These are phyloP conservation scores for Croton laevigatus DNA, from an alignment of 441 rosid genomes.

Conservation along the genomic window DNA sequence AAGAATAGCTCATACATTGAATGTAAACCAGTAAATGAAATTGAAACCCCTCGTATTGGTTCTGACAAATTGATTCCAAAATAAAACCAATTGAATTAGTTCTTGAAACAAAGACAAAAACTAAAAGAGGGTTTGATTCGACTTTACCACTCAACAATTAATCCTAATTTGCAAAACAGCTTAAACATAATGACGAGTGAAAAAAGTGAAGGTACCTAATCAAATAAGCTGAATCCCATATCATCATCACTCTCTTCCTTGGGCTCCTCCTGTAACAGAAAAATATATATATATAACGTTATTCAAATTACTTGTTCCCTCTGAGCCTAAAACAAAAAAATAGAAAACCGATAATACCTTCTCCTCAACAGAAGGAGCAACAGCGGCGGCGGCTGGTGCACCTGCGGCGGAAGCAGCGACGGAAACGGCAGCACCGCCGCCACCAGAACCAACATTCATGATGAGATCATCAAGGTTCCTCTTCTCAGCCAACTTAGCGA, in stretches of 20 bases:
- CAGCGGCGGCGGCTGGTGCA: constrained; percentile 38
- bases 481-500: constrained; percentile 69
- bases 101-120: too few species aligned
- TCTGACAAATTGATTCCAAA: neutral
- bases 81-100: neutral
- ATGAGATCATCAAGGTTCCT: constrained; percentile 49
- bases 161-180: neutral
- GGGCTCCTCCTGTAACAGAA: neutral
- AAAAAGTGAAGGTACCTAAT: neutral
- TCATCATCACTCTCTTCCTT: neutral
- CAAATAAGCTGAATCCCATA: neutral
- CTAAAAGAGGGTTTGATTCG: neutral
- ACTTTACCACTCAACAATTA: neutral
- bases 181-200: neutral
- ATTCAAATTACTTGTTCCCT: neutral
- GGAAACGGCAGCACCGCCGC: constrained; percentile 45
- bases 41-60: neutral
- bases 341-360: constrained; percentile 34
- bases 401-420: constrained; percentile 42
- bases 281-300: neutral
- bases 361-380: constrained; percentile 42
- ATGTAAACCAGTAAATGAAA: neutral
- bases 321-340: too few species aligned
- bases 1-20: neutral
- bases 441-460: constrained; percentile 62